These are phyloP conservation scores for Penstemon newberryi DNA, from an alignment of 257 asterid genomes.

Conservation along the genomic window DNA sequence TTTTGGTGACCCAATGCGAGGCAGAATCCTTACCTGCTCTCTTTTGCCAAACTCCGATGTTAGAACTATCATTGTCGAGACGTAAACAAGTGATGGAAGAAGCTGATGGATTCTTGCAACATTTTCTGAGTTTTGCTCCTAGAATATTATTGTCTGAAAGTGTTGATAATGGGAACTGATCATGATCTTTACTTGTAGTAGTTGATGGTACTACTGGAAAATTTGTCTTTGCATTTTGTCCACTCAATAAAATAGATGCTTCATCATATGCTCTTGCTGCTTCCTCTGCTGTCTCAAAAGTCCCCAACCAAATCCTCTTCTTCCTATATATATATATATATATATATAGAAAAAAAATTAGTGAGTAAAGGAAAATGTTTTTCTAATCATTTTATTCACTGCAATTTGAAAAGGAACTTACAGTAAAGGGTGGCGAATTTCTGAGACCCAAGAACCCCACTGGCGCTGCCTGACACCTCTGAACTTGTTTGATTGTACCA, in stretches of 20 bases:
- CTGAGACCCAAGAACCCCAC: conserved; percentile 94
- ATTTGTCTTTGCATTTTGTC: too few relatives aligned
- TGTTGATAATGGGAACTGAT: conserved; percentile 7
- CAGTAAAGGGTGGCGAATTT: conserved; percentile 78
- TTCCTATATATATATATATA: too few relatives aligned
- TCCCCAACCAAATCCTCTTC: too few relatives aligned
- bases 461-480: conserved; percentile 90
- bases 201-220: too few relatives aligned
- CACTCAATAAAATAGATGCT: too few relatives aligned
- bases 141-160: conserved; percentile 39
- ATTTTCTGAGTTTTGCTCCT: conserved; percentile 58
- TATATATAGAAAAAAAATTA: too few relatives aligned
- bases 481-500: conserved; percentile 72
- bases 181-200: neutral
- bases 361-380: too few relatives aligned
- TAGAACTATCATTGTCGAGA: conserved; percentile 60
- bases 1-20: conserved; percentile 67
- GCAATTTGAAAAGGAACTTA: conserved; percentile 19
- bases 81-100: conserved; percentile 71
- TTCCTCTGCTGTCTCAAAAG: too few relatives aligned
- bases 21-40: conserved; percentile 51
- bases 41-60: conserved; percentile 77
- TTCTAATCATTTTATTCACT: too few relatives aligned
- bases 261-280: too few relatives aligned
- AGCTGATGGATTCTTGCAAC: conserved; percentile 68